Percentiles rank a stretch among this genome's conserved stretches.
Evolutionary conservation across 495 filamentous ascomycete species (phyloP).

Genomic region (Patellaria atrata): DNA sequence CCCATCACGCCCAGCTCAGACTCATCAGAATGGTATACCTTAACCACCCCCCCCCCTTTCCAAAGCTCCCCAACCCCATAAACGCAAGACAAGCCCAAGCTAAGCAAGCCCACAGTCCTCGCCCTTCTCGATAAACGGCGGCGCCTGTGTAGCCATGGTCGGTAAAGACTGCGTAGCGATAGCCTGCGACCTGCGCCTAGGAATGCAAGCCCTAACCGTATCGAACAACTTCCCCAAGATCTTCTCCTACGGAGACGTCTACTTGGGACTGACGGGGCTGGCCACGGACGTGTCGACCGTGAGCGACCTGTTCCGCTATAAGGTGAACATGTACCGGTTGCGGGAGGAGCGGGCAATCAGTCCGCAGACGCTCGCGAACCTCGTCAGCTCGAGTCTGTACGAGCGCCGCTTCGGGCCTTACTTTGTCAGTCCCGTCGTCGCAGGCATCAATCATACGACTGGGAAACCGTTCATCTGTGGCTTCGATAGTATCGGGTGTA

Average conservation of each 20-base stretch:
- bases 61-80: neutral
- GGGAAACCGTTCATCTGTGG: conserved; percentile 96
- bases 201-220: conserved; percentile 88
- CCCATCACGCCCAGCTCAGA: too few species aligned
- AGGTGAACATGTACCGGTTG: conserved; percentile 99
- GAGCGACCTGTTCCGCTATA: conserved; percentile 94
- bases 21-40: too few species aligned
- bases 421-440: conserved; percentile 89
- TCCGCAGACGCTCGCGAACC: conserved; percentile 87
- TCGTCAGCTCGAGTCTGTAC: conserved; percentile 80
- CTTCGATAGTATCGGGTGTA: conserved; percentile 98
- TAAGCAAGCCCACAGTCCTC: too few species aligned
- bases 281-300: conserved; percentile 93
- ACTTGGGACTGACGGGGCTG: conserved; percentile 91
- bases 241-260: conserved; percentile 92
- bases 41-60: conserved; percentile 10
- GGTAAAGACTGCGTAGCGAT: conserved; percentile 99
- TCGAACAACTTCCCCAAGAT: conserved; percentile 99
- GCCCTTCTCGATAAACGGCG: conserved; percentile 52
- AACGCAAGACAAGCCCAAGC: too few species aligned
- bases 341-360: conserved; percentile 94
- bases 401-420: conserved; percentile 91
- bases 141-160: conserved; percentile 94
- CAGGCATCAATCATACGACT: conserved; percentile 81
- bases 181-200: conserved; percentile 94